These are phyloP conservation scores for Carex kokanica DNA, from an alignment of 176 grass and related monocot genomes.

Conservation along the genomic window DNA sequence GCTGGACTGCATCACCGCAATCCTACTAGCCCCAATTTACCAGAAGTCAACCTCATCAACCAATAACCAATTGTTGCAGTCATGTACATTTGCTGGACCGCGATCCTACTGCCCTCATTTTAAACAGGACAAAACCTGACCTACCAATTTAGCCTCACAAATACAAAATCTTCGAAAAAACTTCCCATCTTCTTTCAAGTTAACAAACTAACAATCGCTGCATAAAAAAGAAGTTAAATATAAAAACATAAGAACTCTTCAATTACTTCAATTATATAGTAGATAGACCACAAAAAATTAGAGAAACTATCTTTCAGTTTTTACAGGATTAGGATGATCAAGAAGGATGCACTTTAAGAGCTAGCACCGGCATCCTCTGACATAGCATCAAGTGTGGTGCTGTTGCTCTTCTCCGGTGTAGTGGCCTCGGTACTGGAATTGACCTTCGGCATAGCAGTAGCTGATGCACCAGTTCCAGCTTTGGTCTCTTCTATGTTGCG, in stretches of 20 bases:
- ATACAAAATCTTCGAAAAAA: not conserved
- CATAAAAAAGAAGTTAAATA: not conserved
- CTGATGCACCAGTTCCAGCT: not conserved
- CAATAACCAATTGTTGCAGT: not conserved
- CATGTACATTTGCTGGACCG: not conserved
- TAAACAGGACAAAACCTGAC: not conserved
- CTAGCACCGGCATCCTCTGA: conserved; percentile 19
- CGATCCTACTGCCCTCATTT: not conserved
- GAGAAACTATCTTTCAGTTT: conserved; percentile 4
- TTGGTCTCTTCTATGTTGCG: conserved; percentile 11
- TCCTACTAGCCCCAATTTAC: not conserved
- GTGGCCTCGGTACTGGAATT: not conserved
- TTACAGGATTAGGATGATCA: conserved; percentile 6
- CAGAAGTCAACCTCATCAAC: not conserved
- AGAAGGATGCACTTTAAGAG: not conserved
- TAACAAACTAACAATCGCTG: not conserved
- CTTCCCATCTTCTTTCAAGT: not conserved
- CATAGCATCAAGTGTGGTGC: conserved; percentile 15
- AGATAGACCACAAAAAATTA: not conserved
- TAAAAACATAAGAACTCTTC: conserved; percentile 7
- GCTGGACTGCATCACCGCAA: not conserved
- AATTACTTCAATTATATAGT: not conserved
- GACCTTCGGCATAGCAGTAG: not conserved
- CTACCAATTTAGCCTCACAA: not conserved
- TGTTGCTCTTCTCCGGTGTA: conserved; percentile 15